Base-by-base conservation (phyloP, 805 yeast species). In the Saccharomycopsis guyanensis region DNA sequence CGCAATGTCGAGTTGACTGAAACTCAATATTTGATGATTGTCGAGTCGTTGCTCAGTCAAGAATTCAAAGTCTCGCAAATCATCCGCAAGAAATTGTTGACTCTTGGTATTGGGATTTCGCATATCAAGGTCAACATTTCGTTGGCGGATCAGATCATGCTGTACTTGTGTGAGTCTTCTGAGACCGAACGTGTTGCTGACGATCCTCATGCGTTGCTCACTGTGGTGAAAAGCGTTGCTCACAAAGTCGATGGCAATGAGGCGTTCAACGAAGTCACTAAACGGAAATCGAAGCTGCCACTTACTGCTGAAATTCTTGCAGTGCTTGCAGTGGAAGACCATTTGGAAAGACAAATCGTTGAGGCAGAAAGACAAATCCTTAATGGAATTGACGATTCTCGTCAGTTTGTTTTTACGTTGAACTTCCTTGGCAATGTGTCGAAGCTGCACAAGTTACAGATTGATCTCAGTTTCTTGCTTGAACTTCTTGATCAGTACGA, bases 371-470 rank as follows among this genome's bases (percentile, higher is more conserved):
- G 40, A 23, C n/a, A 12, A 8, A 35, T 50, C 33, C 10, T 42
- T 6, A 43, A 29, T 19, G 42, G 35, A 3, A 24, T 34, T 1
- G 15, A 27, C 10, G 32, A 43, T 5, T n/a, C 38, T 7, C 19
- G 32, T 15, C 20, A 43, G 12, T 39, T 50, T 8, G 16, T 47
- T 8, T 50, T 47, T 32, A 42, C 38, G 6, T 22, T 50, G 15
- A 44, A 39, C 19, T 47, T 43, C 33, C 40, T 50, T 22, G 53
- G 53, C 10, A 45, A 42, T 16, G 46, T 50, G 34, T 38, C 49
- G 8, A 43, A 42, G 36, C 34, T 20, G 18, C 38, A 35, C 23
- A 44, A 42, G 22, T 42, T 50, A 25, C 50, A 47, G 2, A 34
- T 50, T 15, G 49, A 50, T 3, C 38, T 50, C 16, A 23, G 22